These are phyloP conservation scores for Ceratocystis colombiana DNA, from an alignment of 2,329 filamentous ascomycete genomes.

Conservation along the genomic window DNA sequence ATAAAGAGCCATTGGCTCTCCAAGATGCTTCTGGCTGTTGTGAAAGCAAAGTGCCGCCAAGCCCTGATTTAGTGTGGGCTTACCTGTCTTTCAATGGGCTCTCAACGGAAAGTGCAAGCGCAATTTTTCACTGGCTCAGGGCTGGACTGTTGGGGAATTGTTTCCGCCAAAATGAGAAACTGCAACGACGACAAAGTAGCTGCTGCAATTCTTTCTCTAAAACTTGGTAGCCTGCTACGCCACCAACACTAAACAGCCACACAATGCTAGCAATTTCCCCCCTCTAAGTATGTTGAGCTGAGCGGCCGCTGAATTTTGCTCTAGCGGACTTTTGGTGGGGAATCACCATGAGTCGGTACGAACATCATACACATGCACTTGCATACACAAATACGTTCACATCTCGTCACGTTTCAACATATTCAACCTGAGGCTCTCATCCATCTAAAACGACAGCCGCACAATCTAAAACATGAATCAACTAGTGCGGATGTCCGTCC, in stretches of 20 bases:
- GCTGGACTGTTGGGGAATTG: constrained; percentile 9
- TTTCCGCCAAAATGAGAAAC: constrained; percentile 2
- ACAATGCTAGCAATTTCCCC: background rate
- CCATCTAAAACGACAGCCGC: background rate
- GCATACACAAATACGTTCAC: background rate
- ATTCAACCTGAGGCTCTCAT: background rate
- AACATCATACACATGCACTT: background rate
- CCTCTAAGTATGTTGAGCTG: constrained; percentile 1
- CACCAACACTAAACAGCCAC: background rate
- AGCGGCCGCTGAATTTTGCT: background rate
- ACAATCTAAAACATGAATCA: constrained; percentile 1
- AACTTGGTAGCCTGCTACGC: background rate
- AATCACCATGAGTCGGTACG: background rate
- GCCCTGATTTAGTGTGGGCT: background rate
- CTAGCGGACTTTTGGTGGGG: constrained; percentile 11
- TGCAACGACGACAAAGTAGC: background rate
- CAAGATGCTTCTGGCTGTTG: background rate
- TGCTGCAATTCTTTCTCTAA: background rate
- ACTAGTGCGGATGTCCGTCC: background rate
- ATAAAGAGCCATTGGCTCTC: too few relatives aligned
- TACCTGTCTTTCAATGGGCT: constrained; percentile 1
- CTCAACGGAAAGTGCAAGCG: constrained; percentile 24
- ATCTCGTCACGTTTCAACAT: background rate
- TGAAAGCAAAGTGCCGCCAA: background rate
- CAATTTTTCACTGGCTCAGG: constrained; percentile 13